phyloP scores from a whole-genome alignment of 139 green algal genomes.

The Parachlorella kessleri region DNA sequence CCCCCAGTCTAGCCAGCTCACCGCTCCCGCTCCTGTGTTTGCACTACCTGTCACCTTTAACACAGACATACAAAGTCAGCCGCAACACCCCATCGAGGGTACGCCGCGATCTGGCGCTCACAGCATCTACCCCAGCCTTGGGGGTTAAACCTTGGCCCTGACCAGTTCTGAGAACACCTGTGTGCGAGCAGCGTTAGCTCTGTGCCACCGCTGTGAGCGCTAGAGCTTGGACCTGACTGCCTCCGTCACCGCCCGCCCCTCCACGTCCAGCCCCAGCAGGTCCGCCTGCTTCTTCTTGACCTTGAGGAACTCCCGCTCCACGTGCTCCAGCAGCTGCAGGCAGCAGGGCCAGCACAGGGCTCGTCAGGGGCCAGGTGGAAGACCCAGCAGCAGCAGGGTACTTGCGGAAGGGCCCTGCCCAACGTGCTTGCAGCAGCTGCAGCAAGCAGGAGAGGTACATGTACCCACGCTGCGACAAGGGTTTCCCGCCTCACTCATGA shows the following conservation, averaged over 20 bases:
- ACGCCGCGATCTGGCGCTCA: too few relatives aligned
- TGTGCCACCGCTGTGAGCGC: too few relatives aligned
- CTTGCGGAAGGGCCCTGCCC: neutral
- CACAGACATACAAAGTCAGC: too few relatives aligned
- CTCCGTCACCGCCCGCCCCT: neutral
- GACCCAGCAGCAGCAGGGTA: neutral
- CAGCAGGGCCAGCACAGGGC: too few relatives aligned
- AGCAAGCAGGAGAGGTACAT: neutral
- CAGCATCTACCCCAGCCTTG: too few relatives aligned
- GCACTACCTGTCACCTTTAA: too few relatives aligned
- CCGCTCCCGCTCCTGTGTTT: too few relatives aligned
- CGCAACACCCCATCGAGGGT: too few relatives aligned
- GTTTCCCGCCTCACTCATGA: neutral
- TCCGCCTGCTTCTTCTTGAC: conserved; percentile 67
- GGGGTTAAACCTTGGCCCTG: too few relatives aligned
- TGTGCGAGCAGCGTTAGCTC: too few relatives aligned
- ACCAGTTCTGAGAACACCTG: too few relatives aligned
- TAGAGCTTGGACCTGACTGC: conserved; percentile 8
- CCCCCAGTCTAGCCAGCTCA: too few relatives aligned
- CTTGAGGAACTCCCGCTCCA: conserved; percentile 55
- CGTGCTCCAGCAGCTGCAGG: conserved; percentile 44
- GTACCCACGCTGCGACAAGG: neutral
- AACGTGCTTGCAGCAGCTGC: neutral
- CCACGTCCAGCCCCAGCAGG: conserved; percentile 55
- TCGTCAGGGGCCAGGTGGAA: neutral